Conservation (phyloP, 306 rosid species). For the Acacia melanoxylon region DNA sequence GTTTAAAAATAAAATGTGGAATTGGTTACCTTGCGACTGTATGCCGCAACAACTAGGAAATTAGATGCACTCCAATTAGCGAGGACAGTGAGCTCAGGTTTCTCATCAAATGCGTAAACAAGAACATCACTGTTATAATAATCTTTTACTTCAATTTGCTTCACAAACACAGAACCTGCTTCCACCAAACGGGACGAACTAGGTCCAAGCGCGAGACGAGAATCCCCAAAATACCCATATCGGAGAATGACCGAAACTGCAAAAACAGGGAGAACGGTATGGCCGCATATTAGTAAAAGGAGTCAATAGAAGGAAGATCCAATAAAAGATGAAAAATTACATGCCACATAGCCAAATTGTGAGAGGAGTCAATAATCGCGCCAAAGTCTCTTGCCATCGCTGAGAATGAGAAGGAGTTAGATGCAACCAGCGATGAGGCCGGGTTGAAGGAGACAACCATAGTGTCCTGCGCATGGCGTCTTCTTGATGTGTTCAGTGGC, state of each 20-base stretch:
- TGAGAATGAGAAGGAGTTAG: constrained; percentile 10
- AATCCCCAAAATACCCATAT: constrained; percentile 64
- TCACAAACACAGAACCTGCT: constrained; percentile 54
- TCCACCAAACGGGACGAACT: constrained; percentile 66
- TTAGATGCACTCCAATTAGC: constrained; percentile 54
- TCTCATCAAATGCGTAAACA: constrained; percentile 51
- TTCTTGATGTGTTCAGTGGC: background rate
- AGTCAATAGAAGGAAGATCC: background rate
- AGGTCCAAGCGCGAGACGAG: constrained; percentile 63
- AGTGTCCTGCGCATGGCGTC: constrained; percentile 34
- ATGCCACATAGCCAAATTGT: constrained; percentile 81
- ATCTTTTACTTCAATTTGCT: constrained; percentile 45
- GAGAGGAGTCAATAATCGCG: constrained; percentile 44
- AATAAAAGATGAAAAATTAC: constrained; percentile 50
- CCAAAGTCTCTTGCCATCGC: constrained; percentile 41
- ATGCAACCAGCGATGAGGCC: background rate
- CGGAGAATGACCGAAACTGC: constrained; percentile 61
- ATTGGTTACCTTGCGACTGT: constrained; percentile 56
- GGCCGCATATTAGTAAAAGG: constrained; percentile 35
- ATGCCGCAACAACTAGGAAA: constrained; percentile 41
- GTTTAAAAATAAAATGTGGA: background rate
- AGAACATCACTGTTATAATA: constrained; percentile 32
- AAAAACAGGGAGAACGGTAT: background rate
- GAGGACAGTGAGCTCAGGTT: constrained; percentile 50
- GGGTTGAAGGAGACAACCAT: constrained; percentile 17